phyloP scores from a whole-genome alignment of 2,329 filamentous ascomycete genomes.

The Pestalotiopsis sp. region DNA sequence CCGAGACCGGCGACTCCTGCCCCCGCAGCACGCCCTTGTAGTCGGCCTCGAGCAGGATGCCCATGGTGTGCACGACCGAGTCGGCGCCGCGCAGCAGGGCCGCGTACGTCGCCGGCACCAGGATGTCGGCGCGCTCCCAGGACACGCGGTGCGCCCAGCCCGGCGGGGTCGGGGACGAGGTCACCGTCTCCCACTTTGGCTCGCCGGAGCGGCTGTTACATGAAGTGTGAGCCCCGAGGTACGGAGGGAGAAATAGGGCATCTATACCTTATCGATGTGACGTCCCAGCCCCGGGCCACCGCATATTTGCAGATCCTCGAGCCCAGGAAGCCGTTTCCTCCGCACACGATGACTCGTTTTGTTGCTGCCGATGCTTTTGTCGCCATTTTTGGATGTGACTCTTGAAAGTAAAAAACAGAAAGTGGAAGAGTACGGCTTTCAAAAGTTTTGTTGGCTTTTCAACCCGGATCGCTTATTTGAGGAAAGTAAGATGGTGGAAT shows the following conservation, averaged over 20 bases:
- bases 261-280: slow-evolving; percentile 83
- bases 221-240: no score
- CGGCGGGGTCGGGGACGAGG: slow-evolving; percentile 69
- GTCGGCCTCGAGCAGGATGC: slow-evolving; percentile 93
- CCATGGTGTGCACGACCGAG: slow-evolving; percentile 92
- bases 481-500: background rate
- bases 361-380: slow-evolving; percentile 44
- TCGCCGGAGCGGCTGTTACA: slow-evolving; percentile 77
- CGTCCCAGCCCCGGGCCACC: slow-evolving; percentile 82
- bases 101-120: slow-evolving; percentile 78
- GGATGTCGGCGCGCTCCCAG: slow-evolving; percentile 87
- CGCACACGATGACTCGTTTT: slow-evolving; percentile 86
- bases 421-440: no score
- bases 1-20: slow-evolving; percentile 76
- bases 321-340: slow-evolving; percentile 90
- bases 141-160: slow-evolving; percentile 79
- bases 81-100: slow-evolving; percentile 74
- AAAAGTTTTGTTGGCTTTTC: background rate
- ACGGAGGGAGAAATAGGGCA: slow-evolving; percentile 12
- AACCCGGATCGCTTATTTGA: background rate
- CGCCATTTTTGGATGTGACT: slow-evolving; percentile 9
- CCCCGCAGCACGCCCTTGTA: slow-evolving; percentile 92
- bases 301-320: slow-evolving; percentile 88
- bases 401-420: background rate
- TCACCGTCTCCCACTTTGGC: slow-evolving; percentile 79